Percentiles rank a stretch among this genome's conserved stretches.
Conservation (phyloP, 371 early-diverging fungal species). For the Mortierella sp. region DNA sequence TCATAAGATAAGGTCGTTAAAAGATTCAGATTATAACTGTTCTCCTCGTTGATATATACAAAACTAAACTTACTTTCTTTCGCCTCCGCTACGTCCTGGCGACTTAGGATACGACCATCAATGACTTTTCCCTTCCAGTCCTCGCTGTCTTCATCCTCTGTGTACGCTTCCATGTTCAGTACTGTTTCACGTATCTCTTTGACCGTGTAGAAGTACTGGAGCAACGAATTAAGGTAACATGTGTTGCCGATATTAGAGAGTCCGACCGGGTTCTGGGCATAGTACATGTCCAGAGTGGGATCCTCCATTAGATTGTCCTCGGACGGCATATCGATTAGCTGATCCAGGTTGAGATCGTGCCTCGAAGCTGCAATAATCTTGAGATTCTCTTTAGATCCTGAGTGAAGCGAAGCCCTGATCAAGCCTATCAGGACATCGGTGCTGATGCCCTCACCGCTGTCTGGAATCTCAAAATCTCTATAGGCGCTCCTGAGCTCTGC, state of each 20-base stretch:
- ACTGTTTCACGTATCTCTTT: slow-evolving; percentile 72
- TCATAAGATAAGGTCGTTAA: background rate
- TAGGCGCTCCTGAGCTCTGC: slow-evolving; percentile 66
- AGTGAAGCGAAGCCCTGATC: slow-evolving; percentile 53
- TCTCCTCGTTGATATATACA: no score
- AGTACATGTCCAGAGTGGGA: slow-evolving; percentile 21
- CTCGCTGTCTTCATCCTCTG: slow-evolving; percentile 62
- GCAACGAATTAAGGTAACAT: slow-evolving; percentile 88
- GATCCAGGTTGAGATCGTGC: slow-evolving; percentile 13
- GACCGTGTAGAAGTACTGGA: slow-evolving; percentile 85
- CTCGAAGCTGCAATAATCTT: slow-evolving; percentile 24
- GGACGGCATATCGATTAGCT: slow-evolving; percentile 49
- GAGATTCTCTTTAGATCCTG: slow-evolving; percentile 39
- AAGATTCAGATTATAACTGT: background rate
- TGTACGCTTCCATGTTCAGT: slow-evolving; percentile 61
- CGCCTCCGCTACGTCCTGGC: slow-evolving; percentile 60
- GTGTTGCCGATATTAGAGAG: slow-evolving; percentile 92
- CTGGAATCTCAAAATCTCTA: slow-evolving; percentile 60
- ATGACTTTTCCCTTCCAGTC: slow-evolving; percentile 63
- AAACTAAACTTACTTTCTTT: slow-evolving; percentile 57
- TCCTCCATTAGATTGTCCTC: slow-evolving; percentile 18
- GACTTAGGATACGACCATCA: slow-evolving; percentile 71
- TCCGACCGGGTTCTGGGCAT: slow-evolving; percentile 71
- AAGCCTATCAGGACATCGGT: slow-evolving; percentile 46
- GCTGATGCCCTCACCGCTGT: slow-evolving; percentile 34